Conservation (phyloP, 805 yeast species). For the Cyberlindnera petersonii region DNA sequence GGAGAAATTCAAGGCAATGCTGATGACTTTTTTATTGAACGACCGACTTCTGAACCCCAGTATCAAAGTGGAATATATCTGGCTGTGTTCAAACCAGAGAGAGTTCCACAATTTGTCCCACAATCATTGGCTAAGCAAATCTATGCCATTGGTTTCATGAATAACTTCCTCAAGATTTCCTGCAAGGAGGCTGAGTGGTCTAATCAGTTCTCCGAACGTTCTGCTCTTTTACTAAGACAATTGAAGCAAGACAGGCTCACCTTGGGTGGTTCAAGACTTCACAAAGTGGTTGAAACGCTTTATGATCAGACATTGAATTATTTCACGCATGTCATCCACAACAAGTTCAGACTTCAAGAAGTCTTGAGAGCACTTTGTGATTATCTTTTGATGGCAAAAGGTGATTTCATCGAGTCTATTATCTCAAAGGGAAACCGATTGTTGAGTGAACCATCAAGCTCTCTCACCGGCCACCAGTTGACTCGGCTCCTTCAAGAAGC, state of each 20-base stretch:
- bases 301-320: slow-evolving; percentile 51
- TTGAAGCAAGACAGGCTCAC: slow-evolving; percentile 5
- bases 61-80: not conserved
- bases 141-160: slow-evolving; percentile 68
- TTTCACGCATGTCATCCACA: slow-evolving; percentile 46
- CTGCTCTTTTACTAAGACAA: slow-evolving; percentile 29
- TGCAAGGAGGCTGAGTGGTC: slow-evolving; percentile 72
- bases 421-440: slow-evolving; percentile 49
- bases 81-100: slow-evolving; percentile 22
- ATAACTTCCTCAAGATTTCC: slow-evolving; percentile 55
- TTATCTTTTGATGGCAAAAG: slow-evolving; percentile 65
- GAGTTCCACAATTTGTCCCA: slow-evolving; percentile 45
- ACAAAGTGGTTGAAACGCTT: slow-evolving; percentile 37
- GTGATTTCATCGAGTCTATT: slow-evolving; percentile 76
- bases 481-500: slow-evolving; percentile 64
- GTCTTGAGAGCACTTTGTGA: slow-evolving; percentile 63
- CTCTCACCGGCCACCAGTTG: slow-evolving; percentile 61
- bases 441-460: slow-evolving; percentile 58
- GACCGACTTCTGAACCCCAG: not conserved
- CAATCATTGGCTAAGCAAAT: slow-evolving; percentile 40
- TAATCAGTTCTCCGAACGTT: slow-evolving; percentile 28
- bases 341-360: slow-evolving; percentile 43
- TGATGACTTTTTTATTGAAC: slow-evolving; percentile 50
- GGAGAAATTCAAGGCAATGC: slow-evolving; percentile 57
- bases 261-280: slow-evolving; percentile 23